Base-by-base conservation (phyloP, 257 asterid species). In the Gardenia jasminoides region DNA sequence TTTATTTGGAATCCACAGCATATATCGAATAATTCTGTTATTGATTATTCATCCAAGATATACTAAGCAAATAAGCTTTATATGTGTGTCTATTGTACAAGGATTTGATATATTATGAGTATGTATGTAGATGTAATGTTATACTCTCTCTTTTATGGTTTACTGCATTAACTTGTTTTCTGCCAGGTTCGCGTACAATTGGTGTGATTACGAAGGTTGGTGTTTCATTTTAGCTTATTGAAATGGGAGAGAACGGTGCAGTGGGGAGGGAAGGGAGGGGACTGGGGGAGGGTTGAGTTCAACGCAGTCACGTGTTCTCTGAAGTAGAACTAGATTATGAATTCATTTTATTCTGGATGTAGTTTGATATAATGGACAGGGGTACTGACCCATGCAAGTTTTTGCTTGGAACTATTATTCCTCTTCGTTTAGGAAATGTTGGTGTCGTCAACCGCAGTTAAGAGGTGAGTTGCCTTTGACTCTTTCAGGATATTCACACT, bases 351-450 rank as follows among this genome's bases (percentile, higher is more conserved):
- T 82, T 86, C 82, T 72, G 80, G 68, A 72, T 80, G 62, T 89
- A 92, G 97, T 84, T 92, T 87, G 97, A 92, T 85, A 91, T 92
- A 61, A 92, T 92, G 97, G 97, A 92, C 76, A 87, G 96, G 77
- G 97, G 97, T 58, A 92, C 97, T 69, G 93, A 91, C 81, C 95
- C 95, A 19, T 89, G 90, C 73, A 91, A 92, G 79, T 87, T 92
- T 79, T 86, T 91, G 86, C 97, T 92, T 72, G 97, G 96, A 58
- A 91, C 88, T 87, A 93, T 88, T 75, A 82, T 92, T 84, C 97
- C 97, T 67, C 97, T 92, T 79, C 93, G 90, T 66, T 92, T 92
- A 78, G 97, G 97, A 47, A 91, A 92, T 81, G 84, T 91, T 33
- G 97, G 95, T 33, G 91, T 92, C 77, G 95, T 92, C 72, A 92